These are phyloP conservation scores for Suillus tomentosus DNA, from an alignment of 768 basidiomycete species.

Conservation along the genomic window DNA sequence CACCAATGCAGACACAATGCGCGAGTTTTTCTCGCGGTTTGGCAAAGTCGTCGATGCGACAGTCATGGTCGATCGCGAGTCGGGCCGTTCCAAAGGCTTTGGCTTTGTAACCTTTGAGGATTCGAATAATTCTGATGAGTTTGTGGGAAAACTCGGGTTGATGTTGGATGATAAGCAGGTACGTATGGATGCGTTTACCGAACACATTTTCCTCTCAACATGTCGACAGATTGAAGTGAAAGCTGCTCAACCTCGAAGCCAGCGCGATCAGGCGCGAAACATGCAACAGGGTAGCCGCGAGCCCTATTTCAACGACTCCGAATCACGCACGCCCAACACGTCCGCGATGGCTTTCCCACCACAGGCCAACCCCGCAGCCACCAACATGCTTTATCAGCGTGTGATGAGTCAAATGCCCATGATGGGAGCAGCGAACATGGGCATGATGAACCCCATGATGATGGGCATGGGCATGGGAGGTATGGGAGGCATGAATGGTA, in stretches of 20 bases:
- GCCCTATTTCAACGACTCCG: constrained; percentile 37
- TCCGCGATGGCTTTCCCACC: constrained; percentile 36
- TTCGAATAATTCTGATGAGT: constrained; percentile 59
- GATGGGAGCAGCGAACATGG: constrained; percentile 50
- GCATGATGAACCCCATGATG: constrained; percentile 52
- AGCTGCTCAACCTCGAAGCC: constrained; percentile 71
- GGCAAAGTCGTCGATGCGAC: constrained; percentile 85
- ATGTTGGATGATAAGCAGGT: constrained; percentile 79
- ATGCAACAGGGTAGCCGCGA: constrained; percentile 25
- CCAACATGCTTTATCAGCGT: constrained; percentile 36
- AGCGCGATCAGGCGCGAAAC: constrained; percentile 55
- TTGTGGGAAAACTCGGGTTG: constrained; percentile 67
- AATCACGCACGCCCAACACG: constrained; percentile 37
- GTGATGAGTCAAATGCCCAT: constrained; percentile 44
- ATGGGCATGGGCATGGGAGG: constrained; percentile 51
- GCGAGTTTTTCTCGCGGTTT: constrained; percentile 66
- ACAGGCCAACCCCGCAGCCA: constrained; percentile 38
- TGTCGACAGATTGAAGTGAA: constrained; percentile 75
- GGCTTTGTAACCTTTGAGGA: constrained; percentile 85
- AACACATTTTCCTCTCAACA: not conserved
- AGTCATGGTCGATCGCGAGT: constrained; percentile 83
- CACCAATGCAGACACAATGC: constrained; percentile 73
- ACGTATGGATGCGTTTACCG: constrained; percentile 20
- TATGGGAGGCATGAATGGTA: constrained; percentile 44
- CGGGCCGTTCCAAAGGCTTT: constrained; percentile 76